Base-by-base conservation (phyloP, 2,329 filamentous ascomycete species). In the Gremmenia infestans region DNA sequence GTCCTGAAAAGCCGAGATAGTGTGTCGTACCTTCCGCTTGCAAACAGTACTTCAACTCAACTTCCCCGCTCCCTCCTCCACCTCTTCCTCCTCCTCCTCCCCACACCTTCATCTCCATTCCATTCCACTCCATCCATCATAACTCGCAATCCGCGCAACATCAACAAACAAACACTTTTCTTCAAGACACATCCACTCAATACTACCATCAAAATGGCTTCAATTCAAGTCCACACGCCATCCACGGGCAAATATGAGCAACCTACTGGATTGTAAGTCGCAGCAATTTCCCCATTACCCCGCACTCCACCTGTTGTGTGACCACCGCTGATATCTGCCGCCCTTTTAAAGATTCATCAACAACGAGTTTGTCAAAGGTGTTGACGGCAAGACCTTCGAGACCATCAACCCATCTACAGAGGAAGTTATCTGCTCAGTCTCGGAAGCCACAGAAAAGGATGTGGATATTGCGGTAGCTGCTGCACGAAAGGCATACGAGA, bases 361-460 rank as follows among this genome's bases (percentile, higher is more conserved):
- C 82, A 92, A 93, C 74, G 88, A 97, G 75, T 97, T 87, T 77
- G 83, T 95, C 63, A 85, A 88, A 73, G 81, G 85, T 71, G 85
- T 88, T 61, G 89, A 96, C 67, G 91, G 91, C 77, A 87, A 90
- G 82, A 91, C 87, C 65, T 94, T 96, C 70, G 91, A 96, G 76
- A 88, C 91, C 73, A 87, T 94, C 80, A 96, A 96, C 82, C 91
- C 91, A 58, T 70, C 87, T 62, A 90, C 83, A 63, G 92, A 96
- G 74, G 85, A 91, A 74, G 83, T 90, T 69, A 95, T 96, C 78
- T 82, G 80, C 79, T 86, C 85, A 54, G 89, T 96, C 66, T 78
- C 83, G 71, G 91, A 96, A 77, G 92, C 87, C 70, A 89, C 87
- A 63, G 91, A 95, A 80, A 91, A 95, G 80, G 90, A 94, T 76